Evolutionary conservation across 805 yeast species (phyloP).

Genomic region (Ogataea nonfermentans): DNA sequence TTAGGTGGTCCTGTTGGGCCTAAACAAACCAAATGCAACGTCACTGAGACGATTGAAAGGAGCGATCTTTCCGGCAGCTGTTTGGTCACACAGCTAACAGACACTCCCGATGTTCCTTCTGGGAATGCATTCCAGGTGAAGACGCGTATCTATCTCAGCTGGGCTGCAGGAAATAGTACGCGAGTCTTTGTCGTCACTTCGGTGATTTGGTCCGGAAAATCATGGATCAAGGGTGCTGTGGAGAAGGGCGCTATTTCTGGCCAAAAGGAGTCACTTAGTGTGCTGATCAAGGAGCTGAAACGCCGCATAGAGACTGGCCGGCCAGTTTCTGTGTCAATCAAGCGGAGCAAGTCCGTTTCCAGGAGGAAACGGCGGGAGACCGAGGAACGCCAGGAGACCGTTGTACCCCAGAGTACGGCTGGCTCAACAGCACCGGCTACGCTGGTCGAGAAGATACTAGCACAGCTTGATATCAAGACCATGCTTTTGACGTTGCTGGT

Average conservation of each 20-base stretch:
- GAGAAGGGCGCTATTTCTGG: conserved; percentile 75
- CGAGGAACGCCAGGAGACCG: conserved; percentile 18
- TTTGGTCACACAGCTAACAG: conserved; percentile 54
- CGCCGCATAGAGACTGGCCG: conserved; percentile 31
- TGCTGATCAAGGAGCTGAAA: conserved; percentile 47
- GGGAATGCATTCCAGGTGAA: conserved; percentile 65
- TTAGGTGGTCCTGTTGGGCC: conserved; percentile 71
- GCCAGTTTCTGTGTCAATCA: conserved; percentile 5
- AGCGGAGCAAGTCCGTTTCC: conserved; percentile 18
- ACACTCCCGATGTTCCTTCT: conserved; percentile 82
- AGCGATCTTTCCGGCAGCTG: conserved; percentile 48
- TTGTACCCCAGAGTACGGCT: conserved; percentile 7
- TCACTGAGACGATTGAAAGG: conserved; percentile 56
- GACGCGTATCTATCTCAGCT: conserved; percentile 55
- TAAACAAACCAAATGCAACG: conserved; percentile 65
- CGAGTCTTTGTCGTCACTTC: conserved; percentile 49
- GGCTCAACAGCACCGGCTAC: conserved; percentile 14
- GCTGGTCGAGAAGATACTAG: conserved; percentile 14
- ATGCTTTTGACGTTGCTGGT: conserved; percentile 21
- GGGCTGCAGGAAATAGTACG: conserved; percentile 62
- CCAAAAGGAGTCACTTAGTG: conserved; percentile 57
- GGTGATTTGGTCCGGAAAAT: conserved; percentile 70
- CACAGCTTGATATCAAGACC: conserved; percentile 26
- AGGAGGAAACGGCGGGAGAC: conserved; percentile 19
- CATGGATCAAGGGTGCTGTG: conserved; percentile 76